phyloP scores from a whole-genome alignment of 805 yeast genomes.

The Wickerhamomyces mucosus region DNA sequence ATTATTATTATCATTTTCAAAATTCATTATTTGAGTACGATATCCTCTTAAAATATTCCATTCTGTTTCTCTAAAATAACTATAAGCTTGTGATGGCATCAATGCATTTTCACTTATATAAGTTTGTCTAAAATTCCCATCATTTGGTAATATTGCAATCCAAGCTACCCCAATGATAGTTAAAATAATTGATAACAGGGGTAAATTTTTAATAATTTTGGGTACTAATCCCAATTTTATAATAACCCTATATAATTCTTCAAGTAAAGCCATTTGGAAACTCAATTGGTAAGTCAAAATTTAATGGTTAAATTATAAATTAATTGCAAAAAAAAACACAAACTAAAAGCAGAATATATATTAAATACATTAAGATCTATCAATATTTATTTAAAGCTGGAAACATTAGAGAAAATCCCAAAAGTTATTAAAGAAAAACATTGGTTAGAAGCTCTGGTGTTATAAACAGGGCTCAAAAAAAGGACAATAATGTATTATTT shows the following conservation, averaged over 20 bases:
- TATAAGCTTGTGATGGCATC: constrained; percentile 92
- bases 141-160: constrained; percentile 61
- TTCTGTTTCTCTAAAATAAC: constrained; percentile 87
- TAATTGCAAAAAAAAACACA: too few relatives aligned
- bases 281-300: too few relatives aligned
- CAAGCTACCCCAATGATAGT: constrained; percentile 41
- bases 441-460: too few relatives aligned
- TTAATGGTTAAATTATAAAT: too few relatives aligned
- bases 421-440: too few relatives aligned
- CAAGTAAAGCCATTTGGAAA: constrained; percentile 37
- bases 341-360: too few relatives aligned
- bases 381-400: too few relatives aligned
- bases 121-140: constrained; percentile 75
- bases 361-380: too few relatives aligned
- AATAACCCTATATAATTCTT: constrained; percentile 32
- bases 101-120: constrained; percentile 94
- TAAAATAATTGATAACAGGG: constrained; percentile 32
- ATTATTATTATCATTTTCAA: constrained; percentile 16
- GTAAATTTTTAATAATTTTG: constrained; percentile 32
- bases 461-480: too few relatives aligned
- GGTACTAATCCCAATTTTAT: constrained; percentile 38
- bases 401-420: too few relatives aligned
- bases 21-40: constrained; percentile 35
- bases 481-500: too few relatives aligned
- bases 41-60: constrained; percentile 90